Conservation (phyloP, 208 protist genomes). For the Trypanosoma boissoni region DNA sequence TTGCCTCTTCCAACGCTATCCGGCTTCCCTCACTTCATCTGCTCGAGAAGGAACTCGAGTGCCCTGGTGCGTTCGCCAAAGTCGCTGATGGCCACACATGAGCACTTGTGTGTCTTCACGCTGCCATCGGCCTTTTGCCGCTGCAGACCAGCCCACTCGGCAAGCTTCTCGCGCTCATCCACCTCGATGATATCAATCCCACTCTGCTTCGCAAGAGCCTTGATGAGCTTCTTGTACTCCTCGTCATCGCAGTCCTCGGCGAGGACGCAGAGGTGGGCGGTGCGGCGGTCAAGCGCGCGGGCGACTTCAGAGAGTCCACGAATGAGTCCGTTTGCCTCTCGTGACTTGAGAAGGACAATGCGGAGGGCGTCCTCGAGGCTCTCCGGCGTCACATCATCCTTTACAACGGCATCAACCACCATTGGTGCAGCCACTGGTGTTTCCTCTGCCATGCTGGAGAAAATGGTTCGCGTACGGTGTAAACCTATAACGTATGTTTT, state of each 20-base stretch:
- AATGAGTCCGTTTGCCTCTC: conserved; percentile 86
- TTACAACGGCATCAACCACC: conserved; percentile 31
- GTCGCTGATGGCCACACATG: conserved; percentile 84
- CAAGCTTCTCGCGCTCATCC: conserved; percentile 80
- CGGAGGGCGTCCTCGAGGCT: conserved; percentile 81
- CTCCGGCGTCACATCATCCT: conserved; percentile 66
- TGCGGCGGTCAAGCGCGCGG: conserved; percentile 81
- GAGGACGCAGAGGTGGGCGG: conserved; percentile 85
- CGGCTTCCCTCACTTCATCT: conserved; percentile 48
- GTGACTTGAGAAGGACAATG: conserved; percentile 85
- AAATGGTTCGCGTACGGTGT: conserved; percentile 16
- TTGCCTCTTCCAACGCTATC: too few species aligned
- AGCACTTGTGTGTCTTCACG: conserved; percentile 88
- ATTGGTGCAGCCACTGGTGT: conserved; percentile 33
- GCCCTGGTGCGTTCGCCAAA: conserved; percentile 84
- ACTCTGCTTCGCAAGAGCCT: conserved; percentile 74
- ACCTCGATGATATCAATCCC: conserved; percentile 89
- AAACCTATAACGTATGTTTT: too few species aligned
- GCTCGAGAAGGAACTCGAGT: conserved; percentile 77
- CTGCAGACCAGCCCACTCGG: conserved; percentile 75
- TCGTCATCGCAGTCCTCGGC: conserved; percentile 91
- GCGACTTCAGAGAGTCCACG: conserved; percentile 86
- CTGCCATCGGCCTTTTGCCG: conserved; percentile 48
- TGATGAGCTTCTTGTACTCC: conserved; percentile 92
- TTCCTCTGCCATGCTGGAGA: conserved; percentile 78